Evolutionary conservation across 495 filamentous ascomycete species (phyloP), one percentile per base, ranked within the genome.

Genomic region (Aspergillus indologenus): DNA sequence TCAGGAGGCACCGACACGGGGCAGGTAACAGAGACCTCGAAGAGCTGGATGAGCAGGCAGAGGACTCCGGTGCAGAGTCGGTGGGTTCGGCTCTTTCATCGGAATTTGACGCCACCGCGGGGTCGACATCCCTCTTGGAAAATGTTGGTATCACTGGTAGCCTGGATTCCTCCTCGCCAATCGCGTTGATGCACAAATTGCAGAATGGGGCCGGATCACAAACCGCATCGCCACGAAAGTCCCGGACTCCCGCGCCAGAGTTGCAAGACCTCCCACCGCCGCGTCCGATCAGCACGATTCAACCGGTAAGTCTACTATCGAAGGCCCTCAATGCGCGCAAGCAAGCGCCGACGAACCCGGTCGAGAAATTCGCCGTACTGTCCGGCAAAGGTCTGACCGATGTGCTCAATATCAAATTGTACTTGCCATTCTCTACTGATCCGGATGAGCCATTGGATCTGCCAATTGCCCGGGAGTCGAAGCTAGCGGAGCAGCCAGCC

Each of bases 321-420:
- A 76, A 79, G 65, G 83, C 85, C 23, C 79, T 98, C 18, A 92
- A 89, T 57, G 89, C 89, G 12, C 89, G 90, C 65, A 85, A 88
- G 62, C 82, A 84, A 12, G 92, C 91, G 58, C 89, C 90, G 4
- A 85, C 82, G 11, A 89, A 90, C 61, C 91, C 91, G 0, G 86
- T 96, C 45, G 91, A 96, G 63, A 81, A 77, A 15, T 98, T 96
- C 65, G 90, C 90, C 0, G 80, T 88, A n/a, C 80, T 95, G 5
- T 93, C 88, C 26, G 95, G 92, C 18, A 89, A 90, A 65, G 93
- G 91, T 8, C 87, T 91, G 64, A 84, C 83, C 2, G 90, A 91
- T 67, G 89, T 92, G 1, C 76, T 98, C 23, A 87, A 86, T 59
- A 83, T 98, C 53, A 89, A 90, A 52, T 89, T 98, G 26, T 97